These are phyloP conservation scores for Gracilaria domingensis DNA, from an alignment of 23 red algal genomes.

Conservation along the genomic window DNA sequence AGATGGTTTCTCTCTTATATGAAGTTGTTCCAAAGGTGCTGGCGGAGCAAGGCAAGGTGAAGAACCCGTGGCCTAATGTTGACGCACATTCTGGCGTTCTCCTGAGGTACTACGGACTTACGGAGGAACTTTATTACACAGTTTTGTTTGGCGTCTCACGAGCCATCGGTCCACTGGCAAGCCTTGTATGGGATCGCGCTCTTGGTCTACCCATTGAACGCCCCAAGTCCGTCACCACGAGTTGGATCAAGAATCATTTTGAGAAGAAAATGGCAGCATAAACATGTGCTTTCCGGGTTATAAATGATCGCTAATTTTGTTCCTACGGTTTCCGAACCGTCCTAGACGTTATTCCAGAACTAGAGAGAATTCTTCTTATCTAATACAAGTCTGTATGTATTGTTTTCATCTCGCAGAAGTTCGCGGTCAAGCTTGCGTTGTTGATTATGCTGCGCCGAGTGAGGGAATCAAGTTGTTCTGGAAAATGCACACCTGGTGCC, in stretches of 20 bases:
- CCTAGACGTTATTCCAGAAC: not conserved
- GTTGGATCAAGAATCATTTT: conserved; percentile 88
- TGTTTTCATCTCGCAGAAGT: conserved; percentile 27
- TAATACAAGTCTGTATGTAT: not conserved
- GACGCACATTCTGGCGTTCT: conserved; percentile 96
- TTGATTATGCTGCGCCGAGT: conserved; percentile 31
- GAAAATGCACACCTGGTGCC: conserved; percentile 45
- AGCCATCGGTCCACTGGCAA: conserved; percentile 87
- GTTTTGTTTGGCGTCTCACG: conserved; percentile 95
- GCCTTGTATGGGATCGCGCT: conserved; percentile 97
- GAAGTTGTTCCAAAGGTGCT: conserved; percentile 96
- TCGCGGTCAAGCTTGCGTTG: conserved; percentile 36
- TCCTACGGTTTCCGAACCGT: not conserved
- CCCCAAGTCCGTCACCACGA: conserved; percentile 94
- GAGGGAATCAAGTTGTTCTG: conserved; percentile 32
- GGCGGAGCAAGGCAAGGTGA: conserved; percentile 92
- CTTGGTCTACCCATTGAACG: conserved; percentile 91
- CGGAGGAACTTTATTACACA: conserved; percentile 90
- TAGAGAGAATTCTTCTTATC: not conserved
- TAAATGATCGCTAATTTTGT: conserved; percentile 12
- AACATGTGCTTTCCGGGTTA: not conserved
- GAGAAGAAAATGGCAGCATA: conserved; percentile 41
- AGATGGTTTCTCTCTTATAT: conserved; percentile 92
- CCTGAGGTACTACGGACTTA: conserved; percentile 92
- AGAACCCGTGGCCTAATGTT: conserved; percentile 99